phyloP scores from a whole-genome alignment of 2,329 filamentous ascomycete species.

The Acrocalymma vagum region DNA sequence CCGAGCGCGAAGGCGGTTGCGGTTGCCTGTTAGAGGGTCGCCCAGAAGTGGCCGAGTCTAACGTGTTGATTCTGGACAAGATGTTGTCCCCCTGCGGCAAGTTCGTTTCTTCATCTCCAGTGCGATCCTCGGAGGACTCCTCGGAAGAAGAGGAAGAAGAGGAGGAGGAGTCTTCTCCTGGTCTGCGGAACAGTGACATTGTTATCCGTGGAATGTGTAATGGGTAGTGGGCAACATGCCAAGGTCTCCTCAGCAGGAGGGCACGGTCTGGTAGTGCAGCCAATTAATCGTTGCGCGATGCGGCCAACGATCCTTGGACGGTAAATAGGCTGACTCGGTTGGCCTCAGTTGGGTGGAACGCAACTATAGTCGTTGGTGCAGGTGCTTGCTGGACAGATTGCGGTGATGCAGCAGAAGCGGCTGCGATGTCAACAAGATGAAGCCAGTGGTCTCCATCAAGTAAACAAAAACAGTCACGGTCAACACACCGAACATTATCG shows the following conservation, averaged over 20 bases:
- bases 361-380: constrained; percentile 13
- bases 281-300: constrained; percentile 2
- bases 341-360: no score
- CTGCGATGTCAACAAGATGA: constrained; percentile 27
- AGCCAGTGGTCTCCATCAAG: constrained; percentile 31
- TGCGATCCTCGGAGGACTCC: constrained; percentile 25
- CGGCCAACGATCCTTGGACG: constrained; percentile 7
- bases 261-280: constrained; percentile 1
- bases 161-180: constrained; percentile 43
- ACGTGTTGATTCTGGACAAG: constrained; percentile 38
- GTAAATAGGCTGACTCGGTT: constrained; percentile 1
- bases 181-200: constrained; percentile 46
- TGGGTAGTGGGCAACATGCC: constrained; percentile 1
- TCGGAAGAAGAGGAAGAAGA: constrained; percentile 40
- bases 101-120: constrained; percentile 26
- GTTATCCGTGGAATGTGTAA: no score
- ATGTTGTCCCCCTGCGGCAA: constrained; percentile 23
- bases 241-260: neutral
- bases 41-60: constrained; percentile 32
- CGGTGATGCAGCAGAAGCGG: constrained; percentile 27
- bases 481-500: constrained; percentile 38
- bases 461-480: constrained; percentile 22
- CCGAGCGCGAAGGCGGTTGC: constrained; percentile 19
- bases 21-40: constrained; percentile 12
- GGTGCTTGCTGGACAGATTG: constrained; percentile 19